Evolutionary conservation across 1,284 basidiomycete species (phyloP).

Genomic region (Phellinidium pouzarii): DNA sequence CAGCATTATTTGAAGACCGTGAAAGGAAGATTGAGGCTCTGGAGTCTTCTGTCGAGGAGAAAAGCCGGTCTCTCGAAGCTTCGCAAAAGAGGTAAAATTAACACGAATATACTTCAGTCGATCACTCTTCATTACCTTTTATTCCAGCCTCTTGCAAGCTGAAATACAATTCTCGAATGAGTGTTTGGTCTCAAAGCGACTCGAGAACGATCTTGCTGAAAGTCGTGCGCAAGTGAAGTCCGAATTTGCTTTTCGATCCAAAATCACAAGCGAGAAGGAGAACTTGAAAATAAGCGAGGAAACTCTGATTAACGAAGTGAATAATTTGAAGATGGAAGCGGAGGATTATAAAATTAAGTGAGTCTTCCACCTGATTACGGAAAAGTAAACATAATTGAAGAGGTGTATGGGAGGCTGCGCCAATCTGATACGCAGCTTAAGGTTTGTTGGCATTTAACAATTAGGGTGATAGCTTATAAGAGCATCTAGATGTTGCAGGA

Average conservation of each 20-base stretch:
- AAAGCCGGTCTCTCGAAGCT: neutral
- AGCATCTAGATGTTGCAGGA: conserved; percentile 44
- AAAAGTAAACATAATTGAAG: neutral
- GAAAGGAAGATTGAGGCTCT: neutral
- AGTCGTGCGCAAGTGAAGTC: conserved; percentile 14
- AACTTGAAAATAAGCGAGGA: conserved; percentile 16
- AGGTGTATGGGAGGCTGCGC: conserved; percentile 21
- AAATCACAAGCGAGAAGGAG: conserved; percentile 17
- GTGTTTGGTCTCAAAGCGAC: neutral
- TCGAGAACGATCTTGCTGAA: conserved; percentile 5
- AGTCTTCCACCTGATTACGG: neutral
- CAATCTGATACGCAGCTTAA: conserved; percentile 25
- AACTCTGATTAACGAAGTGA: conserved; percentile 19
- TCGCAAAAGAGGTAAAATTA: conserved; percentile 3
- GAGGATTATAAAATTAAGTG: conserved; percentile 25
- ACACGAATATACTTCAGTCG: too few species aligned
- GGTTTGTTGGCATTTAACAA: conserved; percentile 19
- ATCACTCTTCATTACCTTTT: too few species aligned
- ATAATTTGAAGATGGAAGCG: conserved; percentile 23
- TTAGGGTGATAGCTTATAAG: neutral
- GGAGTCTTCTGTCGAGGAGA: neutral
- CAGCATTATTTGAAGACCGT: neutral
- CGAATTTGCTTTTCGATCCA: conserved; percentile 25
- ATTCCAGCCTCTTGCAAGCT: conserved; percentile 1
- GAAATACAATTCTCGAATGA: conserved; percentile 9